phyloP scores from a whole-genome alignment of 306 rosid species.

The Abrus pulchellus region DNA sequence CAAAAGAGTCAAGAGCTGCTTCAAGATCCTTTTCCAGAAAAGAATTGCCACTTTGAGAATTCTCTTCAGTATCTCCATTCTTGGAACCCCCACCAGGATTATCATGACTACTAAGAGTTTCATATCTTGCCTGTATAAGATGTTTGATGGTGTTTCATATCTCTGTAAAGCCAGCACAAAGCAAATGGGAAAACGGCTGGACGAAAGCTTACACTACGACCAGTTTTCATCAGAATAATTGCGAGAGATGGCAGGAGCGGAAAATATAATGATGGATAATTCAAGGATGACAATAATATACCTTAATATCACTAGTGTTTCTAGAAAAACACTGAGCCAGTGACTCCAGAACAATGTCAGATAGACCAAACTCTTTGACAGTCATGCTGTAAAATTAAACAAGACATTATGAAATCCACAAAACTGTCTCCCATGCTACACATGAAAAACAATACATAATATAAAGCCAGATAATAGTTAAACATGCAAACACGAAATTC shows the following conservation, averaged over 20 bases:
- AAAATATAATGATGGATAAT: slow-evolving; percentile 27
- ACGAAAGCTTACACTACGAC: slow-evolving; percentile 80
- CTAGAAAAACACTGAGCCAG: slow-evolving; percentile 86
- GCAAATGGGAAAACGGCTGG: slow-evolving; percentile 91
- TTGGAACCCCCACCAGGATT: slow-evolving; percentile 61
- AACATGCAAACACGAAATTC: slow-evolving; percentile 27
- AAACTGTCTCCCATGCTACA: slow-evolving; percentile 39
- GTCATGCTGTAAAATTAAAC: slow-evolving; percentile 77
- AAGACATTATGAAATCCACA: slow-evolving; percentile 44
- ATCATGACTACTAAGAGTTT: slow-evolving; percentile 66
- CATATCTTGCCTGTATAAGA: slow-evolving; percentile 98
- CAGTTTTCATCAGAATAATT: slow-evolving; percentile 63
- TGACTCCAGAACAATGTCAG: slow-evolving; percentile 77
- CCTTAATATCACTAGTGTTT: slow-evolving; percentile 82
- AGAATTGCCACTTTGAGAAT: slow-evolving; percentile 64
- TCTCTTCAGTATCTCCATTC: slow-evolving; percentile 64
- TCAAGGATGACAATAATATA: slow-evolving; percentile 43
- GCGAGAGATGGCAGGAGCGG: slow-evolving; percentile 47
- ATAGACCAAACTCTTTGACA: slow-evolving; percentile 73
- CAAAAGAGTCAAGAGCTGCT: slow-evolving; percentile 97
- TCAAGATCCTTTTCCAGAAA: slow-evolving; percentile 94
- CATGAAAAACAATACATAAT: slow-evolving; percentile 26
- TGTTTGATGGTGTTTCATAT: slow-evolving; percentile 92
- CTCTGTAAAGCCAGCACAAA: slow-evolving; percentile 96
- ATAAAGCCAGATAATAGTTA: slow-evolving; percentile 1